Evolutionary conservation across 768 basidiomycete genomes (phyloP).

Genomic region (Rhodotorula babjevae): DNA sequence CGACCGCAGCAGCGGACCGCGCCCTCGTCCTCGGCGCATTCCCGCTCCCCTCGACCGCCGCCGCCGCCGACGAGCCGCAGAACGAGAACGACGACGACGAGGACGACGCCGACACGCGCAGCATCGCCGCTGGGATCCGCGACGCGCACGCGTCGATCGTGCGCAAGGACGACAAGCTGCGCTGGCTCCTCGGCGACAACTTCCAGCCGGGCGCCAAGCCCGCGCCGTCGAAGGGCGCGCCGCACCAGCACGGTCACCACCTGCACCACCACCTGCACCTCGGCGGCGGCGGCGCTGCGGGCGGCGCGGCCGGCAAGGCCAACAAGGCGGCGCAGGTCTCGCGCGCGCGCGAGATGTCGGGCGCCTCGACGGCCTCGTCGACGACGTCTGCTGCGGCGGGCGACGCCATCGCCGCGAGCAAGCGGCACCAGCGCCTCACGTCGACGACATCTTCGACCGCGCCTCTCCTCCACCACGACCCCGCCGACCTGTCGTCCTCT

Average conservation of each 20-base stretch:
- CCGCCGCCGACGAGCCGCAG: background rate
- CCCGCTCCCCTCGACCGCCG: no score
- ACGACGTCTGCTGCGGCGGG: background rate
- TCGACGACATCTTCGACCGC: slow-evolving; percentile 27
- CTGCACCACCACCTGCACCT: no score
- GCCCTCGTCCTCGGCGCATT: background rate
- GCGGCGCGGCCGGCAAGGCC: background rate
- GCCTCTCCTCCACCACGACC: slow-evolving; percentile 1
- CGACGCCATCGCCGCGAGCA: background rate
- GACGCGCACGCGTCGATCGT: slow-evolving; percentile 25
- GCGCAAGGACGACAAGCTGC: slow-evolving; percentile 28
- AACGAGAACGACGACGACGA: background rate
- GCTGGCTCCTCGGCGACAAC: slow-evolving; percentile 21
- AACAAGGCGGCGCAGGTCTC: background rate
- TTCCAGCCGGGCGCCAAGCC: slow-evolving; percentile 3
- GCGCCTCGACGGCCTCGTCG: background rate
- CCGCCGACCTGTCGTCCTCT: background rate
- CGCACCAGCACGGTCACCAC: no score
- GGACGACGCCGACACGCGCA: slow-evolving; percentile 16
- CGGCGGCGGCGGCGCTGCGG: no score
- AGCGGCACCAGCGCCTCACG: slow-evolving; percentile 17
- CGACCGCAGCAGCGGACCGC: no score
- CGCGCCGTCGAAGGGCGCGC: background rate
- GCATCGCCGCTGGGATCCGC: slow-evolving; percentile 14
- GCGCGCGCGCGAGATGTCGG: background rate